These are phyloP conservation scores for Candida sp. DNA, from an alignment of 1,139 yeast genomes.

Conservation along the genomic window DNA sequence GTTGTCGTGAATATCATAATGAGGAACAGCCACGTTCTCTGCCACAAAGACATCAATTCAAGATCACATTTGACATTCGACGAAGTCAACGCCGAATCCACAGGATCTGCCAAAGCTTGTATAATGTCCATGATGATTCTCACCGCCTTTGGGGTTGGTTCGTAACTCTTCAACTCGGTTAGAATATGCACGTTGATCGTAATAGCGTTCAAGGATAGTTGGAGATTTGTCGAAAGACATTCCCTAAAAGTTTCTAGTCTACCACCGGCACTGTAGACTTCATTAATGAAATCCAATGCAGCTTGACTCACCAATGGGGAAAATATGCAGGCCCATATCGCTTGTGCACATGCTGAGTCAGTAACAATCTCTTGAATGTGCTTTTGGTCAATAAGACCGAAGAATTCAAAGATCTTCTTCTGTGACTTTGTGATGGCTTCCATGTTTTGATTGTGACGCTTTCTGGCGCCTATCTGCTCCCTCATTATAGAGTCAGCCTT, in stretches of 20 bases:
- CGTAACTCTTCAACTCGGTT: slow-evolving; percentile 56
- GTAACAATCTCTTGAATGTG: slow-evolving; percentile 39
- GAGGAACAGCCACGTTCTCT: slow-evolving; percentile 69
- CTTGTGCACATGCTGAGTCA: slow-evolving; percentile 35
- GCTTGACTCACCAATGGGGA: slow-evolving; percentile 67
- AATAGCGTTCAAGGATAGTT: slow-evolving; percentile 52
- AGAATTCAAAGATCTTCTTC: slow-evolving; percentile 33
- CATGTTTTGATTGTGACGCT: slow-evolving; percentile 38
- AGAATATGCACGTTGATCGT: slow-evolving; percentile 50
- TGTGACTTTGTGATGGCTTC: slow-evolving; percentile 24
- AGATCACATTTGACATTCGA: slow-evolving; percentile 11
- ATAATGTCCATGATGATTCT: slow-evolving; percentile 77
- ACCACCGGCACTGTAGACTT: slow-evolving; percentile 70
- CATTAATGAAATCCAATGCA: slow-evolving; percentile 74
- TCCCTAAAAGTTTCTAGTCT: slow-evolving; percentile 72
- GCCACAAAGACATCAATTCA: slow-evolving; percentile 58
- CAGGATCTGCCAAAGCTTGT: slow-evolving; percentile 67
- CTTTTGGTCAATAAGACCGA: slow-evolving; percentile 45
- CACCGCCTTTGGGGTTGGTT: slow-evolving; percentile 79
- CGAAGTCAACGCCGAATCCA: slow-evolving; percentile 49
- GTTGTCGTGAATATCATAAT: slow-evolving; percentile 72
- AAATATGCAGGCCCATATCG: slow-evolving; percentile 74
- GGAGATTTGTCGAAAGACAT: slow-evolving; percentile 47
- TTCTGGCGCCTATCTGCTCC: slow-evolving; percentile 25
- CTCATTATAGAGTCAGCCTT: slow-evolving; percentile 25